Base-by-base conservation (phyloP, 2,329 filamentous ascomycete genomes). In the Fusarium nisikadoi region DNA sequence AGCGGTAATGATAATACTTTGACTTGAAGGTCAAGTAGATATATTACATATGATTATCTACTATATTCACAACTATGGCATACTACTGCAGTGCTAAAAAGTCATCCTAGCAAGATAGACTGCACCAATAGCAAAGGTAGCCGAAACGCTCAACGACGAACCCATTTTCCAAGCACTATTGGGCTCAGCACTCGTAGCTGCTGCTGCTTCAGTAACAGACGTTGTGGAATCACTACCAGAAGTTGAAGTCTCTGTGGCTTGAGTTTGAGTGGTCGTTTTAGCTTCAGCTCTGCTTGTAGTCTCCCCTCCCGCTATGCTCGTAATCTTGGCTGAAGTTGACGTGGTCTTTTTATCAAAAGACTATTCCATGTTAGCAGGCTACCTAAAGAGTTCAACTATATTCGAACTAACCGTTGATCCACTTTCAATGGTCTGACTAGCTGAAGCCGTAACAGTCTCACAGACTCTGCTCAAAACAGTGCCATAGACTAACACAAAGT, bases 61-160 rank as follows among this genome's bases (percentile, higher is more conserved):
- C 0, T 8, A 2, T 25, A 10, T 10, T 19, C 8, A 1, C 16
- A 6, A 0, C 23, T 20, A 6, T 25, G 0, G 0, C 9, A 27
- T 5, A 16, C 2, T 3, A 16, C 6, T 52, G 2, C 6, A 20
- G 13, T 29, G 16, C 8, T 16, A 60, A 12, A 61, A 23, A 5
- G 16, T n/a, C 14, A 55, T 16, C 1, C 20, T 2, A 13, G 45
- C 31, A 10, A 68, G 23, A 23, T 55, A 39, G 0, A 52, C 19
- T 3, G 29, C 13, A 5, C 36, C 53, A 19, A 55, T 8, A 2
- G 17, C 6, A 4, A 66, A 5, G 3, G 9, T 6, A 16, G 25
- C 14, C 14, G n/a, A 12, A 16, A 33, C 19, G 10, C 47, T 11
- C 9, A 35, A 13, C 11, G n/a, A 6, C 2, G 31, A 17, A 5